Conservation (phyloP, 169 alveolate genomes). For the Sarcocystis neurona region DNA sequence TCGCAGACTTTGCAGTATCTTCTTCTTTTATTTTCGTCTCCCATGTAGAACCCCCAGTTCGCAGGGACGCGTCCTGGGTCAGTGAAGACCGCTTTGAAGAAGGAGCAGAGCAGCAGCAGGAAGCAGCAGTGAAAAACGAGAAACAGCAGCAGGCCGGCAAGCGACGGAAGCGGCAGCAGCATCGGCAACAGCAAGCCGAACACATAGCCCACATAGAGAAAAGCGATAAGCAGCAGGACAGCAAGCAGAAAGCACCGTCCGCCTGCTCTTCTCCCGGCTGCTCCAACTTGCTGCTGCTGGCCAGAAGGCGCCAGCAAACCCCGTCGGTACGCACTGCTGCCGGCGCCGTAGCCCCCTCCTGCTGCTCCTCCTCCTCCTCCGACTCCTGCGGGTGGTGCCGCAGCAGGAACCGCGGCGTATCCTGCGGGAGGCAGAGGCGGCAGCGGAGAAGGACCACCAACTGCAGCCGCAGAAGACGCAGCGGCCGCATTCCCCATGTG, state of each 20-base stretch:
- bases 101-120: constrained; percentile 33
- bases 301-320: not conserved
- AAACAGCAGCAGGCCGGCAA: not conserved
- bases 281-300: not conserved
- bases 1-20: constrained; percentile 94
- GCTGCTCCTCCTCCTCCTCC: too few species aligned
- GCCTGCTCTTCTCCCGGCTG: not conserved
- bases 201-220: constrained; percentile 25
- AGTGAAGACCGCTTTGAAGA: constrained; percentile 71
- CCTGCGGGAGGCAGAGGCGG: not conserved
- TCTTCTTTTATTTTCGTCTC: constrained; percentile 95
- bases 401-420: not conserved
- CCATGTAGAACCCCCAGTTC: constrained; percentile 96
- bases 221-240: constrained; percentile 32
- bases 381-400: not conserved
- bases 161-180: not conserved
- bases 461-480: not conserved
- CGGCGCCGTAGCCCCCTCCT: constrained; percentile 5
- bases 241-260: constrained; percentile 30
- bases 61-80: constrained; percentile 96
- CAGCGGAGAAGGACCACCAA: not conserved
- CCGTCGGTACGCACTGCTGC: not conserved
- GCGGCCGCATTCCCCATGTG: not conserved
- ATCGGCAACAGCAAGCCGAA: not conserved
- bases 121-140: constrained; percentile 37